Conservation (phyloP, 441 rosid species). For the Aquilaria agallochum region DNA sequence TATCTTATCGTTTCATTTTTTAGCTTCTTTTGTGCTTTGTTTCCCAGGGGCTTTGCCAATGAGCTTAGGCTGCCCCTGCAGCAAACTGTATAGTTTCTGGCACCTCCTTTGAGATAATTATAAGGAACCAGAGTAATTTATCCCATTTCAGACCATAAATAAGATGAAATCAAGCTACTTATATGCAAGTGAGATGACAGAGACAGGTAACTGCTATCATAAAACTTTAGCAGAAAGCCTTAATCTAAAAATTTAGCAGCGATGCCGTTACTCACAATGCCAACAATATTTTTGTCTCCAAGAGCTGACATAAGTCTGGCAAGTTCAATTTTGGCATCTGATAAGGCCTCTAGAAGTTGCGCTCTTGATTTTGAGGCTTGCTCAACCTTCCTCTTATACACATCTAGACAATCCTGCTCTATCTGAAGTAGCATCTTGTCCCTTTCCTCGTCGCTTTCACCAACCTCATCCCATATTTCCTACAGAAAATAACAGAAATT, state of each 20-base stretch:
- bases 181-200: too few relatives aligned
- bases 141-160: background rate
- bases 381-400: constrained; percentile 94
- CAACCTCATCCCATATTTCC: constrained; percentile 99
- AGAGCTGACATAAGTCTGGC: constrained; percentile 75
- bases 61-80: too few relatives aligned
- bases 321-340: constrained; percentile 88
- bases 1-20: too few relatives aligned
- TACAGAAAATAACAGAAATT: constrained; percentile 17
- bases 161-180: constrained; percentile 8
- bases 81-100: too few relatives aligned
- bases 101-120: too few relatives aligned
- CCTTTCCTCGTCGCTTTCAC: constrained; percentile 85
- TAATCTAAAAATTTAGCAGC: too few relatives aligned
- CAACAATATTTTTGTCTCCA: constrained; percentile 68
- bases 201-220: too few relatives aligned
- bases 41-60: too few relatives aligned
- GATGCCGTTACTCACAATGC: constrained; percentile 46
- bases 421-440: constrained; percentile 91
- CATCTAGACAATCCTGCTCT: constrained; percentile 94
- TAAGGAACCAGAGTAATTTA: too few relatives aligned
- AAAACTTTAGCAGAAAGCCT: too few relatives aligned
- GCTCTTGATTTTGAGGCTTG: constrained; percentile 87
- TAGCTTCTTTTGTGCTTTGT: too few relatives aligned
- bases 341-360: constrained; percentile 77